phyloP scores from a whole-genome alignment of 495 filamentous ascomycete species.

The Penicillium steckii region DNA sequence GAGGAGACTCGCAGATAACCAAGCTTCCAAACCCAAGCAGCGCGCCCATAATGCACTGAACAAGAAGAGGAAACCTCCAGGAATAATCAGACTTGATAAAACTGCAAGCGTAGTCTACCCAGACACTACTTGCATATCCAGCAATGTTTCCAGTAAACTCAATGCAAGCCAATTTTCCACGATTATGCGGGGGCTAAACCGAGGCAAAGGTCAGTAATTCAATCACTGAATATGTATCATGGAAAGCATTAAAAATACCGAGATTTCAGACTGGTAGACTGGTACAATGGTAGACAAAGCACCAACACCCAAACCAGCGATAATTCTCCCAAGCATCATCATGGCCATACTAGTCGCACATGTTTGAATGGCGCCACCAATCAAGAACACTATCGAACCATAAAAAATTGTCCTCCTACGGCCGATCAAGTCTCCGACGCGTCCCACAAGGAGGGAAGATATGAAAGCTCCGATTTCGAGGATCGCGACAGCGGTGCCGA shows the following conservation, averaged over 20 bases:
- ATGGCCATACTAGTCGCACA: slow-evolving; percentile 79
- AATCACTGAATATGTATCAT: neutral
- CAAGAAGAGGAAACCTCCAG: slow-evolving; percentile 86
- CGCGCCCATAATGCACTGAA: slow-evolving; percentile 92
- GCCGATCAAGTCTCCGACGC: slow-evolving; percentile 88
- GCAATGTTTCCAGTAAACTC: slow-evolving; percentile 97
- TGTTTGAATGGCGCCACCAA: slow-evolving; percentile 84
- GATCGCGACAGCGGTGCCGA: slow-evolving; percentile 96
- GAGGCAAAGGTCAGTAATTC: neutral
- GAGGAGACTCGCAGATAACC: slow-evolving; percentile 93
- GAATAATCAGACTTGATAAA: slow-evolving; percentile 82
- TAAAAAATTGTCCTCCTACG: slow-evolving; percentile 89
- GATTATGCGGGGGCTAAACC: slow-evolving; percentile 79
- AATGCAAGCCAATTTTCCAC: slow-evolving; percentile 94
- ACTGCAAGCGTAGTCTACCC: slow-evolving; percentile 97
- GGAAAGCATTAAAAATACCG: slow-evolving; percentile 24
- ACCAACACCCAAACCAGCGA: slow-evolving; percentile 92
- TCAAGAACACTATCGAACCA: slow-evolving; percentile 87
- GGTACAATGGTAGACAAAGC: slow-evolving; percentile 95
- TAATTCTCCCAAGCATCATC: slow-evolving; percentile 89
- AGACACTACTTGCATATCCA: slow-evolving; percentile 93
- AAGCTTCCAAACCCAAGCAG: slow-evolving; percentile 82
- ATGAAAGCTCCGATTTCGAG: slow-evolving; percentile 91
- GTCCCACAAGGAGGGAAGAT: slow-evolving; percentile 84
- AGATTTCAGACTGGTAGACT: slow-evolving; percentile 96